Percentiles rank a stretch among this genome's conserved stretches.
phyloP scores from a whole-genome alignment of 306 rosid species.

The Abrus pulchellus region DNA sequence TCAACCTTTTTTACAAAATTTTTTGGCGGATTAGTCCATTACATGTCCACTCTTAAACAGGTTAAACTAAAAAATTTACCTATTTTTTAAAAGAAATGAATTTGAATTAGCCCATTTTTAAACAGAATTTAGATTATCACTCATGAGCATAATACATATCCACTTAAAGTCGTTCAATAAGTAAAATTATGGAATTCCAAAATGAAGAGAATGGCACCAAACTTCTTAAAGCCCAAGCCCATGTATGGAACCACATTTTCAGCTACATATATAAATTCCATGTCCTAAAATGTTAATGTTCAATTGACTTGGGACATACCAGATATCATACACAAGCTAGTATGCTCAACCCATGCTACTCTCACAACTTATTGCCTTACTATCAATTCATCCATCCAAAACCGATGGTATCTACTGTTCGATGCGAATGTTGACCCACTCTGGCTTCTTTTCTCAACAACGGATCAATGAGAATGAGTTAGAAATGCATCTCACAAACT shows the following conservation, averaged over 20 bases:
- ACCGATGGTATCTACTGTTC: slow-evolving; percentile 42
- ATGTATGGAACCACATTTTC: slow-evolving; percentile 29
- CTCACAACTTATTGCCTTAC: slow-evolving; percentile 30
- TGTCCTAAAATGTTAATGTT: slow-evolving; percentile 37
- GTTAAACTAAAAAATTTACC: too few relatives aligned
- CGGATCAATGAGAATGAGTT: background rate
- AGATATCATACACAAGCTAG: slow-evolving; percentile 44
- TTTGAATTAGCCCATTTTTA: too few relatives aligned
- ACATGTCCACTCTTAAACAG: too few relatives aligned
- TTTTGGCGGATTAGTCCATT: too few relatives aligned
- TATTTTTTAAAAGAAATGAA: too few relatives aligned
- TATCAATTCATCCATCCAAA: slow-evolving; percentile 51
- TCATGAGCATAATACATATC: too few relatives aligned
- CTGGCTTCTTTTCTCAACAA: slow-evolving; percentile 50
- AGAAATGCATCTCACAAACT: slow-evolving; percentile 10
- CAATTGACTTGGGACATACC: slow-evolving; percentile 32
- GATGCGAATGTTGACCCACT: slow-evolving; percentile 54
- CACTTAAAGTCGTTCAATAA: too few relatives aligned
- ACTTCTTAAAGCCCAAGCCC: slow-evolving; percentile 52
- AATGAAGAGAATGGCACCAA: background rate
- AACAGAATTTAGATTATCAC: too few relatives aligned
- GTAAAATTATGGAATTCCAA: background rate
- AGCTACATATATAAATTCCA: slow-evolving; percentile 32
- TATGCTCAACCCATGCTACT: slow-evolving; percentile 60
- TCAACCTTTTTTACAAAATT: too few relatives aligned